Conservation (phyloP, 192 early-diverging fungal species). For the Lobulomyces angularis region DNA sequence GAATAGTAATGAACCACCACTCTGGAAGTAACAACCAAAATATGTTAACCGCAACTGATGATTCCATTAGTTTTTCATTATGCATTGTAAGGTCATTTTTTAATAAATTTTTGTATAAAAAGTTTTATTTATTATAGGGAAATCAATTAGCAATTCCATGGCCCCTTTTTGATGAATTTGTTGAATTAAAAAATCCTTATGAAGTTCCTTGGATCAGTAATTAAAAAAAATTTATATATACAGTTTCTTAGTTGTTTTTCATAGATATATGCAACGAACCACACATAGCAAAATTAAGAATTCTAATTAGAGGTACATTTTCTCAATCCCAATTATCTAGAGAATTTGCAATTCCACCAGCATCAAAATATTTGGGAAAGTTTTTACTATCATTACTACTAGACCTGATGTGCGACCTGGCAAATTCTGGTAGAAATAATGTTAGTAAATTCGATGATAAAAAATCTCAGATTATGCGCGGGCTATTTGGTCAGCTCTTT, state of each 20-base stretch:
- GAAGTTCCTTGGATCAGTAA: neutral
- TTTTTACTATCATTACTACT: neutral
- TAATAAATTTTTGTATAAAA: neutral
- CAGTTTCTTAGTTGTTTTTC: too few species aligned
- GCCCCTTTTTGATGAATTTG: neutral
- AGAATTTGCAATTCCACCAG: neutral
- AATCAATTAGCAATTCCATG: neutral
- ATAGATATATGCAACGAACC: neutral
- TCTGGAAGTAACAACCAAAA: neutral
- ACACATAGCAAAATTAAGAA: neutral
- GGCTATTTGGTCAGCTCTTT: constrained; percentile 10
- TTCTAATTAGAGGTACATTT: neutral
- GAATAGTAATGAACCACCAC: neutral
- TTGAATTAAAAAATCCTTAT: neutral
- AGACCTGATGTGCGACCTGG: neutral
- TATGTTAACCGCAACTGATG: neutral
- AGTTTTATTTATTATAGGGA: neutral
- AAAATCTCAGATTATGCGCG: constrained; percentile 5
- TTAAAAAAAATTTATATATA: too few species aligned
- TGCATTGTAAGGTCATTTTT: neutral
- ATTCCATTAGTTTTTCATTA: neutral
- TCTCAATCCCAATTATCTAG: neutral
- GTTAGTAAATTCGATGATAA: neutral
- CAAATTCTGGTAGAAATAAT: neutral
- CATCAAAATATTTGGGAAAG: neutral